Conservation (phyloP, 805 yeast species). For the Myxozyma monticola region DNA sequence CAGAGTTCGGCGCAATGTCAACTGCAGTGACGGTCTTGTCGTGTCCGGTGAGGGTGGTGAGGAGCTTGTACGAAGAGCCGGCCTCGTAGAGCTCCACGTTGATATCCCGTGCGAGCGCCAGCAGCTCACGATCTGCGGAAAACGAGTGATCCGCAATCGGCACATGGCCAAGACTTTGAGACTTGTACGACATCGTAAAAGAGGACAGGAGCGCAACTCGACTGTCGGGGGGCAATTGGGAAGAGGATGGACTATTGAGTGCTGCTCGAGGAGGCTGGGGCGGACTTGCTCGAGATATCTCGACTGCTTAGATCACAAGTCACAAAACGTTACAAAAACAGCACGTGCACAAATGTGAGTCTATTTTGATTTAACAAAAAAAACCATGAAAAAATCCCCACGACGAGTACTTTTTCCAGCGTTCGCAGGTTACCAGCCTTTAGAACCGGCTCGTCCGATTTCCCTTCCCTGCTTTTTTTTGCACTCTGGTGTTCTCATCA, state of each 20-base stretch:
- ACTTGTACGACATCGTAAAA: slow-evolving; percentile 27
- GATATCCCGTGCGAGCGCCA: slow-evolving; percentile 82
- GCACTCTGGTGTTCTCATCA: neutral
- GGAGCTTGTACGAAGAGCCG: slow-evolving; percentile 53
- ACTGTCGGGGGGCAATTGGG: slow-evolving; percentile 31
- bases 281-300: too few relatives aligned
- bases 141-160: slow-evolving; percentile 93
- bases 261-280: neutral
- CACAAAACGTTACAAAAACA: too few relatives aligned
- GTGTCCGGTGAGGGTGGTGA: slow-evolving; percentile 74
- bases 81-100: slow-evolving; percentile 72
- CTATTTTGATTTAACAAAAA: too few relatives aligned
- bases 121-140: slow-evolving; percentile 59
- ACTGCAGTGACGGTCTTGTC: slow-evolving; percentile 94
- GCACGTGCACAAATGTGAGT: too few relatives aligned
- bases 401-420: too few relatives aligned
- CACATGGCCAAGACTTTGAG: slow-evolving; percentile 69
- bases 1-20: slow-evolving; percentile 76
- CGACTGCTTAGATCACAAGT: too few relatives aligned
- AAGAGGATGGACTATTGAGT: neutral
- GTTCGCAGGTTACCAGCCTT: too few relatives aligned
- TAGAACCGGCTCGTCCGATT: too few relatives aligned
- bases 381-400: neutral
- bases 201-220: slow-evolving; percentile 41
- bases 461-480: too few relatives aligned